A percentile compares a stretch with the other conserved stretches of the same genome.
phyloP scores from a whole-genome alignment of 2,329 filamentous ascomycete genomes.

The Aspergillus fumigatus region DNA sequence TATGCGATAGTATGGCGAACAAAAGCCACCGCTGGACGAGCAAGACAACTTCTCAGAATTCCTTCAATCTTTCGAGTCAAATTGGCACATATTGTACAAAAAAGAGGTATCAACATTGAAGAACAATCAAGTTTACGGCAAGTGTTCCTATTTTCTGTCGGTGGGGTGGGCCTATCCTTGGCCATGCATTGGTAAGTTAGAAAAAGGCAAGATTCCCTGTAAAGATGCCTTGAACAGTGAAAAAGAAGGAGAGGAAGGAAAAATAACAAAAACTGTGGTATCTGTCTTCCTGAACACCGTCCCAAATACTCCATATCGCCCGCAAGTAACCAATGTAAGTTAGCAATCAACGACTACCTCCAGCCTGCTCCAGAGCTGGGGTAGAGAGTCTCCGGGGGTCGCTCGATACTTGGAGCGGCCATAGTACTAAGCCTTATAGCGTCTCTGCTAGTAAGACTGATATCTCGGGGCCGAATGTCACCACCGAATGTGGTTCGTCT shows the following conservation, averaged over 20 bases:
- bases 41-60: neutral
- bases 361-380: conserved; percentile 23
- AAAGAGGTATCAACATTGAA: conserved; percentile 12
- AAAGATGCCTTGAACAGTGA: neutral
- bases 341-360: conserved; percentile 8
- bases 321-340: conserved; percentile 11
- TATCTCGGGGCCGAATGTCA: conserved; percentile 37
- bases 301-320: conserved; percentile 16
- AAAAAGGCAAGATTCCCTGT: conserved; percentile 11
- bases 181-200: conserved; percentile 7
- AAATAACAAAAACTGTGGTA: conserved; percentile 24
- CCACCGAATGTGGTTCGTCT: conserved; percentile 40
- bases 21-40: neutral
- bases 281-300: conserved; percentile 25
- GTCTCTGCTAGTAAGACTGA: conserved; percentile 36
- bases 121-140: neutral
- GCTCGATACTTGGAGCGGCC: conserved; percentile 32
- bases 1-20: neutral
- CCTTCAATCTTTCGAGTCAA: neutral
- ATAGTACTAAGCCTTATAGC: conserved; percentile 36
- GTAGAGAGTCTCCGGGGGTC: conserved; percentile 28
- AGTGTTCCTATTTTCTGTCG: conserved; percentile 7
- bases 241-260: conserved; percentile 5
- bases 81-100: conserved; percentile 19
- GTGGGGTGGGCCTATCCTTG: conserved; percentile 2